Percentiles rank a stretch among this genome's conserved stretches.
Conservation (phyloP, 2,329 filamentous ascomycete genomes). For the Fusarium oxysporum region DNA sequence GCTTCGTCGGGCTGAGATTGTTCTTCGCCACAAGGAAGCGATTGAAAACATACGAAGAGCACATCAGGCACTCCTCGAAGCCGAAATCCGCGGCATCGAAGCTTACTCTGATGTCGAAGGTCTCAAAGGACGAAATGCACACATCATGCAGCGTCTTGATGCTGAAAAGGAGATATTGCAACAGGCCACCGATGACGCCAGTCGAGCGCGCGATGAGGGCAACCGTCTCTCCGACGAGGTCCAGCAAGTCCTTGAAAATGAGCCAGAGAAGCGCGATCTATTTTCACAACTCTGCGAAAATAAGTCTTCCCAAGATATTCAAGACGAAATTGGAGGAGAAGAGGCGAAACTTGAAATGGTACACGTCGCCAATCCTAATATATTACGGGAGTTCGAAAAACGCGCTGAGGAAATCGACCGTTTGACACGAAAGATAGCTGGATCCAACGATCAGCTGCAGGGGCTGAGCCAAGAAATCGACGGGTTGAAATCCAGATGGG, state of each 20-base stretch:
- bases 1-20: slow-evolving; percentile 66
- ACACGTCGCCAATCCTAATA: slow-evolving; percentile 78
- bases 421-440: slow-evolving; percentile 67
- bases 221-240: slow-evolving; percentile 51
- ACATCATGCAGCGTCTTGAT: slow-evolving; percentile 66
- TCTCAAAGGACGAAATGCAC: slow-evolving; percentile 73
- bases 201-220: slow-evolving; percentile 52
- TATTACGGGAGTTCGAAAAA: slow-evolving; percentile 81
- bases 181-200: slow-evolving; percentile 54
- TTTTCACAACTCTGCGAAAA: slow-evolving; percentile 58
- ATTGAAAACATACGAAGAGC: slow-evolving; percentile 72
- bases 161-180: slow-evolving; percentile 54
- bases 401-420: slow-evolving; percentile 77
- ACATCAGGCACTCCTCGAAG: slow-evolving; percentile 74
- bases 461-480: slow-evolving; percentile 69
- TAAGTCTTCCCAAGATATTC: slow-evolving; percentile 72
- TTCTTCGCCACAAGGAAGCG: slow-evolving; percentile 65
- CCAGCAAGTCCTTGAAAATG: slow-evolving; percentile 53
- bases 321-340: slow-evolving; percentile 79
- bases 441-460: slow-evolving; percentile 66
- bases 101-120: slow-evolving; percentile 81
- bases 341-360: slow-evolving; percentile 82
- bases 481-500: slow-evolving; percentile 79
- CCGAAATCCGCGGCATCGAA: slow-evolving; percentile 79
- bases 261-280: slow-evolving; percentile 54